Conservation (phyloP, 768 basidiomycete species). For the Cystobasidium onofrii region DNA sequence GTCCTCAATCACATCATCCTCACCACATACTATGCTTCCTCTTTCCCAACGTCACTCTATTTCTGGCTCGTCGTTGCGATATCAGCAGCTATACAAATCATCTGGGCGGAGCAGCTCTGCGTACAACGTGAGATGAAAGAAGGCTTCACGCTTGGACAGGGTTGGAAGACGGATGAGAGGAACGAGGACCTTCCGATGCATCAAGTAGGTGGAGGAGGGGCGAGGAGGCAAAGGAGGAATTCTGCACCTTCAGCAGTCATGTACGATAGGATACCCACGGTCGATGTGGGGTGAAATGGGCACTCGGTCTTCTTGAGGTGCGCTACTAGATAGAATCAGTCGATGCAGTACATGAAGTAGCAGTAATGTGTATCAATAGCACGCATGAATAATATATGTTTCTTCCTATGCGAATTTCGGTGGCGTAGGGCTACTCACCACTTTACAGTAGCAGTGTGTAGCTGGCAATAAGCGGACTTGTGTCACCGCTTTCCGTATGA, state of each 20-base stretch:
- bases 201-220: background rate
- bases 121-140: conserved; percentile 82
- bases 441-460: too few species aligned
- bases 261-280: conserved; percentile 25
- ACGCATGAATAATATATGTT: too few species aligned
- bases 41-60: conserved; percentile 76
- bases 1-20: conserved; percentile 84
- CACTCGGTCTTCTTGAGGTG: too few species aligned
- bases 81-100: conserved; percentile 62
- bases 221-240: conserved; percentile 7
- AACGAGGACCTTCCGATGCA: conserved; percentile 20
- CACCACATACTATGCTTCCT: conserved; percentile 79
- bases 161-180: conserved; percentile 32
- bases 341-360: background rate
- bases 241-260: conserved; percentile 15
- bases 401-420: too few species aligned
- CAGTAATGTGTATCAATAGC: too few species aligned
- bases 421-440: too few species aligned
- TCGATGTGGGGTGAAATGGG: conserved; percentile 10
- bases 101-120: conserved; percentile 82
- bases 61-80: conserved; percentile 76
- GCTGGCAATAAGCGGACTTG: too few species aligned
- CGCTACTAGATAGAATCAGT: background rate
- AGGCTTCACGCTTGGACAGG: conserved; percentile 51
- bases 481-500: too few species aligned